Percentiles rank a stretch among this genome's conserved stretches.
These are phyloP conservation scores for Xanthoconium stramineum DNA, from an alignment of 768 basidiomycete genomes.

Conservation along the genomic window DNA sequence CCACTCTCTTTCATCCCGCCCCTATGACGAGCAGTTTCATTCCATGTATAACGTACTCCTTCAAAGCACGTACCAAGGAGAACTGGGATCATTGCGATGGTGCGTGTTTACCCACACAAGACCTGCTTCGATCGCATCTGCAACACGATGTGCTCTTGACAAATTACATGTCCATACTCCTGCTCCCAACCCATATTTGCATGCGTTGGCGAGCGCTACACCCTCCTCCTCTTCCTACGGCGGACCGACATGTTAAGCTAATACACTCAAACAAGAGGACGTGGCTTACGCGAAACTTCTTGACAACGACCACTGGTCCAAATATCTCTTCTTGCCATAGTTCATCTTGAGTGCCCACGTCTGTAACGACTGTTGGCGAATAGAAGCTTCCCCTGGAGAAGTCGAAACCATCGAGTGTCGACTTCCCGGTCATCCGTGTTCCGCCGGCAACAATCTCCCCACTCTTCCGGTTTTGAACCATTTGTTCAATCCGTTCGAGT, in stretches of 20 bases:
- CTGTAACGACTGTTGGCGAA: constrained; percentile 71
- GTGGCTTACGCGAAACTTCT: constrained; percentile 45
- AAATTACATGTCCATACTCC: constrained; percentile 78
- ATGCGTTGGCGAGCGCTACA: constrained; percentile 65
- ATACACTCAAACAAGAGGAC: background rate
- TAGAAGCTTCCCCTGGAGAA: constrained; percentile 73
- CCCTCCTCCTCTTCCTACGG: constrained; percentile 62
- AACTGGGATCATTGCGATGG: constrained; percentile 86
- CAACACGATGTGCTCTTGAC: constrained; percentile 72
- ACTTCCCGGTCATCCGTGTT: constrained; percentile 55
- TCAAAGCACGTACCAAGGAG: constrained; percentile 60
- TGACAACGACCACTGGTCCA: constrained; percentile 78
- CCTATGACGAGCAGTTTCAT: constrained; percentile 40
- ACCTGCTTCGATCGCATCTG: constrained; percentile 67
- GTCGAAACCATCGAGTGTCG: constrained; percentile 67
- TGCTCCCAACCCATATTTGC: constrained; percentile 78
- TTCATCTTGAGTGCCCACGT: constrained; percentile 53
- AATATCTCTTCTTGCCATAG: constrained; percentile 85
- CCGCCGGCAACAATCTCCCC: constrained; percentile 64
- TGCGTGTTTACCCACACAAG: constrained; percentile 89
- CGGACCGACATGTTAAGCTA: background rate
- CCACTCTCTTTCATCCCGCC: constrained; percentile 91
- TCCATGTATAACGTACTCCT: background rate
- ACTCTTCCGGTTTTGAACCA: constrained; percentile 46
- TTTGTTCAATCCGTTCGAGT: constrained; percentile 59